Percentiles rank a stretch among this genome's conserved stretches.
These are phyloP conservation scores for Sisymbrium irio DNA, from an alignment of 345 rosid species.

Conservation along the genomic window DNA sequence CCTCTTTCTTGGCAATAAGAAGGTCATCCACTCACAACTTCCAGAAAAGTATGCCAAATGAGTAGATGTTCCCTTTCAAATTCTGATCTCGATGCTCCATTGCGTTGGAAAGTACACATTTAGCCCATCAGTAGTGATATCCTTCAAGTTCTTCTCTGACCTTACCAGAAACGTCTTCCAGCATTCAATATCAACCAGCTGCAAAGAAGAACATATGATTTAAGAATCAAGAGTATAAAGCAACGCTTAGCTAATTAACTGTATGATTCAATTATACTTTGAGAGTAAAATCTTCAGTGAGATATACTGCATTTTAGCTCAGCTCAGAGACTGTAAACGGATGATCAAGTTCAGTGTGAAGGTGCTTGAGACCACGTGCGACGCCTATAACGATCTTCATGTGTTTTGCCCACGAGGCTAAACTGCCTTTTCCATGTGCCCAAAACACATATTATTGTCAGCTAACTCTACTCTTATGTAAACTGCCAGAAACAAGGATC, in stretches of 20 bases:
- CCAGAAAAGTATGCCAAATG: slow-evolving; percentile 81
- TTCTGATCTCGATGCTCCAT: slow-evolving; percentile 68
- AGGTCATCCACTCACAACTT: slow-evolving; percentile 86
- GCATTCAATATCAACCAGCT: slow-evolving; percentile 94
- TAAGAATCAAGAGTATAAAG: too few relatives aligned
- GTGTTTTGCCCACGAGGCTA: slow-evolving; percentile 82
- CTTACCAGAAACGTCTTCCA: slow-evolving; percentile 84
- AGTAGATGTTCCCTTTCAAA: slow-evolving; percentile 70
- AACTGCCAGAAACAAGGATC: background rate
- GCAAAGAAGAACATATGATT: slow-evolving; percentile 17
- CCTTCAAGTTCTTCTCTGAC: slow-evolving; percentile 69
- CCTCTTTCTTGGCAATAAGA: slow-evolving; percentile 80
- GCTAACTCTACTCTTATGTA: background rate
- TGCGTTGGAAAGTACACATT: slow-evolving; percentile 72
- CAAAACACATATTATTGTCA: background rate
- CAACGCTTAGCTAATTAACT: background rate
- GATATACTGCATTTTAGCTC: slow-evolving; percentile 84
- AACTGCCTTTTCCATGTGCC: slow-evolving; percentile 87
- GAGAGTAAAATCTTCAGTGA: slow-evolving; percentile 93
- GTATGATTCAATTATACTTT: slow-evolving; percentile 48
- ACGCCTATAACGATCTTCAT: slow-evolving; percentile 82
- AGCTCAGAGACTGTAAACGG: slow-evolving; percentile 89
- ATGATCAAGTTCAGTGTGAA: slow-evolving; percentile 78
- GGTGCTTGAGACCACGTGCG: slow-evolving; percentile 81
- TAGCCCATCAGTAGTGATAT: slow-evolving; percentile 66